Evolutionary conservation across 2,329 filamentous ascomycete species (phyloP), one percentile per base, ranked within the genome.

Genomic region (Epichloe gansuensis): DNA sequence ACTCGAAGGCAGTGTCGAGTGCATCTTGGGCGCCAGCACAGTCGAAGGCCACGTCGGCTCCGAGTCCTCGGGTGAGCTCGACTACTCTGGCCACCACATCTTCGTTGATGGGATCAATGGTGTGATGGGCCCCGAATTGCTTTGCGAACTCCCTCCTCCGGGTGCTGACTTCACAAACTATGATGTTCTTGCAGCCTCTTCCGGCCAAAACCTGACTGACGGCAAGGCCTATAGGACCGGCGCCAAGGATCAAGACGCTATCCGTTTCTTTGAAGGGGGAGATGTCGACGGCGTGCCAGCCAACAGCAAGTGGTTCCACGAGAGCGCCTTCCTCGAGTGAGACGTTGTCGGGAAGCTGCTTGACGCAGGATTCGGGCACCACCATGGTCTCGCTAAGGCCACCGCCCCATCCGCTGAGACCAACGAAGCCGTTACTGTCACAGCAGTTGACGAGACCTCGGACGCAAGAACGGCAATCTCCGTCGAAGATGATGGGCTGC

Each of bases 1-100:
- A 70, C 21, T 70, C 63, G 41, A 73, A 77, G 57, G 65, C 78
- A 57, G 54, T 60, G 39, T 69, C 61, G 4, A 75, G 58, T n/a
- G 69, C 75, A 1, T 68, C 68, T n/a, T 74, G 70, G 21, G 82
- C 77, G 6, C 81, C 81, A 0, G 80, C 79, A 35, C 78, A 80
- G 55, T 85, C 80, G 55, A 83, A 81, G 0, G 77, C 75, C 2
- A 83, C 68, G 58, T 82, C 75, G 2, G 75, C 76, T 0, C 80
- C 80, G 2, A 67, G 64, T 0, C 69, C 66, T 3, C 69, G 68
- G 5, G 72, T 78, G 39, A 82, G 58, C 21, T 73, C 67, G 46
- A 68, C 68, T 1, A 71, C 69, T 1, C 64, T 64, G 8, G 69
- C 62, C 1, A 74, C 70, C 0, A 81, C 61, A 54, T 79, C 71